Evolutionary conservation across 129 eudicot genomes (phyloP), one percentile per base, ranked within the genome.

Genomic region (Escallonia rubra): DNA sequence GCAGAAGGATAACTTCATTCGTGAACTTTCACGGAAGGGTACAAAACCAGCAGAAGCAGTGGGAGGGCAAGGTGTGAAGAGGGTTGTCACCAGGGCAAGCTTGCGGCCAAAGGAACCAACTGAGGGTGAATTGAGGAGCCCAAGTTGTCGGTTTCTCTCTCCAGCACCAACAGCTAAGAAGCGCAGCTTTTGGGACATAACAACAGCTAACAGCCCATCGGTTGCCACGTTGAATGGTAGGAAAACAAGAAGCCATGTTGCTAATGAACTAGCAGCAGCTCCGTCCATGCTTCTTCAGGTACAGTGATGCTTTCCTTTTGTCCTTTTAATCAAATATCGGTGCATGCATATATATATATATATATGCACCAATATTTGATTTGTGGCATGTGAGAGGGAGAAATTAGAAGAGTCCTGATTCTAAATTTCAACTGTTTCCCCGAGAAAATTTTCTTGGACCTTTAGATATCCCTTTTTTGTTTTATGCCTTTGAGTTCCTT

Each of bases 271-370:
- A 56, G 67, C 76, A 69, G 80, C 78, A 61, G 86, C 86, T 57
- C 83, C 84, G 43, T 90, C 97, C 2, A 86, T 90, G 95, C 95
- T 90, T 70, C 97, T 82, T 73, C 97, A 90, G 97, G 97, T 90
- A 78, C 14, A 3, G 59, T 34, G 43, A 10, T 52, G 12, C 6
- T 67, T 23, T n/a, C 59, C 58, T 59, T 34, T 13, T 64, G 8
- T 8, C 13, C 6, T 39, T 52, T 46, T 46, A 46, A 6, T 46
- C 6, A 46, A 9, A 9, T 6, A 9, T 46, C 2, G 50, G 50
- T 46, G 6, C 50, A 46, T 46, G 50, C 50, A 46, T 46, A 4
- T 8, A 46, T 46, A 46, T 46, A 4, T 4, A 46, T 46, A 8
- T 52, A 11, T 5, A 52, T 11, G n/a, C n/a, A 52, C n/a, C n/a